A percentile compares a stretch with the other conserved stretches of the same genome.
Evolutionary conservation across 2,329 filamentous ascomycete species (phyloP).

Genomic region (Truncatella angustata): DNA sequence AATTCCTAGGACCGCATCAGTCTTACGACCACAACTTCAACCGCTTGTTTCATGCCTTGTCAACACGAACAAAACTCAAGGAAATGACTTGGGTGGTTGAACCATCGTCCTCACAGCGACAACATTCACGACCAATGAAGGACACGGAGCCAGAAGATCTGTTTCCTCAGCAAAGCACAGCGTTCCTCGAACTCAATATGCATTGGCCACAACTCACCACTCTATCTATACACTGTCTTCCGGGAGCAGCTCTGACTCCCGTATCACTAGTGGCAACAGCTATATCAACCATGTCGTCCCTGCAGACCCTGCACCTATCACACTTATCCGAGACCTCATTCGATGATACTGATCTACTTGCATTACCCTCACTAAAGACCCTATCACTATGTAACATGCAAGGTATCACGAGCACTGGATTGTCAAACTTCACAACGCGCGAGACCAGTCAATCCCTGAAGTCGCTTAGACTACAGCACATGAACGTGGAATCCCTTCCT

Average conservation of each 20-base stretch:
- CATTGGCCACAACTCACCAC: conserved; percentile 56
- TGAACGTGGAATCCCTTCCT: conserved; percentile 54
- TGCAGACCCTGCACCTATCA: conserved; percentile 60
- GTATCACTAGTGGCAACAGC: conserved; percentile 50
- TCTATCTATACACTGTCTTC: conserved; percentile 57
- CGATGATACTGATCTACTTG: conserved; percentile 52
- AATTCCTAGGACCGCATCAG: conserved; percentile 52
- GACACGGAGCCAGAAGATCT: conserved; percentile 35
- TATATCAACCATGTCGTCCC: conserved; percentile 48
- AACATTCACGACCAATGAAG: conserved; percentile 27
- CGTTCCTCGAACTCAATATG: conserved; percentile 50
- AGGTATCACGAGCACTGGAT: conserved; percentile 54
- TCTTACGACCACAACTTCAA: conserved; percentile 55
- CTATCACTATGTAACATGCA: conserved; percentile 55
- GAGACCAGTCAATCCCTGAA: conserved; percentile 43
- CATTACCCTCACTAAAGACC: conserved; percentile 52
- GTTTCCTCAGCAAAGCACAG: conserved; percentile 38
- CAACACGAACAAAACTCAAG: conserved; percentile 52
- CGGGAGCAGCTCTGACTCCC: conserved; percentile 53
- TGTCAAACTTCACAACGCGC: conserved; percentile 56
- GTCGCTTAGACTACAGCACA: conserved; percentile 53
- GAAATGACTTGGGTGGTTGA: conserved; percentile 61
- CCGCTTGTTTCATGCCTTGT: conserved; percentile 57
- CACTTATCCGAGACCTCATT: conserved; percentile 55
- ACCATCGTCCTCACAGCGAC: conserved; percentile 32